phyloP scores from a whole-genome alignment of 495 filamentous ascomycete species.

The Aspergillus leporis region DNA sequence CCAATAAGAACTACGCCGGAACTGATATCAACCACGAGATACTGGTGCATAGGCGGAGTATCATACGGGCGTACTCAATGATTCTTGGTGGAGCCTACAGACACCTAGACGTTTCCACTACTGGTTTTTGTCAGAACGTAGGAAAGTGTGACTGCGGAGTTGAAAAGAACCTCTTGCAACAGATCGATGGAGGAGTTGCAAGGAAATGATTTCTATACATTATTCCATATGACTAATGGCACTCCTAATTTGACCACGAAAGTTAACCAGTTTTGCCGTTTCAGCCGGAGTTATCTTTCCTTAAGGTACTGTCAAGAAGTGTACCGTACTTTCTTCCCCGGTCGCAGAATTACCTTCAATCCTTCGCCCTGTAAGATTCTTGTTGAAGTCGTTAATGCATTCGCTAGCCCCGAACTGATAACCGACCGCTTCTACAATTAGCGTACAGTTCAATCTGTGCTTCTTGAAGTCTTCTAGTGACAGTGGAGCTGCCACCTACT shows the following conservation, averaged over 20 bases:
- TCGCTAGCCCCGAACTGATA: neutral
- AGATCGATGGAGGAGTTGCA: neutral
- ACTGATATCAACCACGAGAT: no score
- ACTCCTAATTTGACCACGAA: neutral
- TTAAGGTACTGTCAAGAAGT: neutral
- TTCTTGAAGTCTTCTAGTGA: slow-evolving; percentile 2
- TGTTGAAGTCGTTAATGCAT: neutral
- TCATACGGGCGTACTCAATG: no score
- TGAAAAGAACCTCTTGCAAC: no score
- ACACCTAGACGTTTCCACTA: no score
- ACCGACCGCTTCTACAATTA: neutral
- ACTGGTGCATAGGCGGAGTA: no score
- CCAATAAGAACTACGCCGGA: no score
- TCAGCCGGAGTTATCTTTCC: neutral
- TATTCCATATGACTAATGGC: neutral
- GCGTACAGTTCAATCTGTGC: neutral
- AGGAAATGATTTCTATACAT: neutral
- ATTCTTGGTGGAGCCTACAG: no score
- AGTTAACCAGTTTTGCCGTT: neutral
- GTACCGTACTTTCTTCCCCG: neutral
- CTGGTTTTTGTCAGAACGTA: no score
- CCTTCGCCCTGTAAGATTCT: neutral
- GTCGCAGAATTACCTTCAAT: neutral
- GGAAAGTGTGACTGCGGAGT: no score
- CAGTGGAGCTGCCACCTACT: neutral